Evolutionary conservation across 371 early-diverging fungal genomes (phyloP).

Genomic region (Mortierella sp.): DNA sequence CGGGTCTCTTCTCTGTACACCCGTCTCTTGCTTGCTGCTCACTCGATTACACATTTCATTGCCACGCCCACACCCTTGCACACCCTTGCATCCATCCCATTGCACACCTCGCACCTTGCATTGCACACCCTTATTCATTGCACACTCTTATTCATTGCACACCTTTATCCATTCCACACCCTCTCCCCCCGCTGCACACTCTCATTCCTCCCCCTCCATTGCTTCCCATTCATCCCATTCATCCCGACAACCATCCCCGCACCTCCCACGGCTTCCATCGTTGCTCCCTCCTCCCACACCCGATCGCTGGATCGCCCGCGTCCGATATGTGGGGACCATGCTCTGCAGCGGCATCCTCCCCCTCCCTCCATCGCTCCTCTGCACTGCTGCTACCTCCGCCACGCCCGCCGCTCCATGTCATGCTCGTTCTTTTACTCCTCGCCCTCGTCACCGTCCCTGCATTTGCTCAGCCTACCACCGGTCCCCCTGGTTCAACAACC

Average conservation of each 20-base stretch:
- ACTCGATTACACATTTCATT: no score
- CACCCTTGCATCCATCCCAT: no score
- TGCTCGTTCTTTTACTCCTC: background rate
- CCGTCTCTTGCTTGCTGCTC: no score
- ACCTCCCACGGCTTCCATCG: no score
- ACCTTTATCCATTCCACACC: background rate
- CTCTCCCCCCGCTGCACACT: background rate
- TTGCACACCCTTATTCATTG: background rate
- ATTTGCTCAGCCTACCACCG: background rate
- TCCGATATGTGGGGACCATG: slow-evolving; percentile 41
- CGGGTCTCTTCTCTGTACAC: no score
- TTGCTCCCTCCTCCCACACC: no score
- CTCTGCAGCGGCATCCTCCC: slow-evolving; percentile 32
- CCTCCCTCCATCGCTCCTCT: background rate
- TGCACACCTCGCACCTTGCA: no score
- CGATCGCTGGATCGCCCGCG: no score
- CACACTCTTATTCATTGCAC: background rate
- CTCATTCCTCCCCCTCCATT: background rate
- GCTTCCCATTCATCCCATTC: background rate
- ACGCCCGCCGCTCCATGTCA: slow-evolving; percentile 10
- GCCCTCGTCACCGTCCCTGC: slow-evolving; percentile 1
- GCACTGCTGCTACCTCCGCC: slow-evolving; percentile 12
- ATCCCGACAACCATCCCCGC: no score
- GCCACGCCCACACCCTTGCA: no score
- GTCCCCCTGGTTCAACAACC: background rate